These are phyloP conservation scores for Fusarium temperatum DNA, from an alignment of 2,329 filamentous ascomycete species.

Conservation along the genomic window DNA sequence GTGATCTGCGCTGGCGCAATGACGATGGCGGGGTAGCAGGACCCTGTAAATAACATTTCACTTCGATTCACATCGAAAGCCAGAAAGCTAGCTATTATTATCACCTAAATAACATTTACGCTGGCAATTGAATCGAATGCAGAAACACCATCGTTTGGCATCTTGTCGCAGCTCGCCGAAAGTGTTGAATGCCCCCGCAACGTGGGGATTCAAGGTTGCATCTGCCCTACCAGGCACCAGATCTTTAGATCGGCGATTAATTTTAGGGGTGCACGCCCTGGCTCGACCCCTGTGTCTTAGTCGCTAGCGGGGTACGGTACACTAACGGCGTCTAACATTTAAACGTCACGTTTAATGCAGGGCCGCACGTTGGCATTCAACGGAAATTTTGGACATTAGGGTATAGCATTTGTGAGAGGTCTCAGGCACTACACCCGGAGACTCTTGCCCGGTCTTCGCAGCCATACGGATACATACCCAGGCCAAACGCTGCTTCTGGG, in stretches of 20 bases:
- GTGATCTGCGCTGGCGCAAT: neutral
- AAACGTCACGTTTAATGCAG: neutral
- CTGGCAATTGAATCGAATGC: fast-evolving
- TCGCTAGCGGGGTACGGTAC: neutral
- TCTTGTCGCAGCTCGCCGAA: neutral
- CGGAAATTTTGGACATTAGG: neutral
- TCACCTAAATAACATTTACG: fast-evolving
- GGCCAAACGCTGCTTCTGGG: neutral
- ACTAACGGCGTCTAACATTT: neutral
- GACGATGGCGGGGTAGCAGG: neutral
- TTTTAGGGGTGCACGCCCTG: neutral
- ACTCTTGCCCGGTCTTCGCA: neutral
- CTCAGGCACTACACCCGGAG: neutral
- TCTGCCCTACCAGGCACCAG: neutral
- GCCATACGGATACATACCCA: neutral
- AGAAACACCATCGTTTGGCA: fast-evolving
- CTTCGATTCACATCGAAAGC: fast-evolving
- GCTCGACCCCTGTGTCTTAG: neutral
- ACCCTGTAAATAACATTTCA: neutral
- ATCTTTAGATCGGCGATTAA: neutral
- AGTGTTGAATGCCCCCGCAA: neutral
- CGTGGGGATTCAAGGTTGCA: neutral
- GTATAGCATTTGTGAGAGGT: neutral
- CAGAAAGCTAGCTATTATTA: neutral
- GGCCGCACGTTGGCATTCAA: too few species aligned